phyloP scores from a whole-genome alignment of 2,329 filamentous ascomycete genomes.

The Epicoccum sorghinum region DNA sequence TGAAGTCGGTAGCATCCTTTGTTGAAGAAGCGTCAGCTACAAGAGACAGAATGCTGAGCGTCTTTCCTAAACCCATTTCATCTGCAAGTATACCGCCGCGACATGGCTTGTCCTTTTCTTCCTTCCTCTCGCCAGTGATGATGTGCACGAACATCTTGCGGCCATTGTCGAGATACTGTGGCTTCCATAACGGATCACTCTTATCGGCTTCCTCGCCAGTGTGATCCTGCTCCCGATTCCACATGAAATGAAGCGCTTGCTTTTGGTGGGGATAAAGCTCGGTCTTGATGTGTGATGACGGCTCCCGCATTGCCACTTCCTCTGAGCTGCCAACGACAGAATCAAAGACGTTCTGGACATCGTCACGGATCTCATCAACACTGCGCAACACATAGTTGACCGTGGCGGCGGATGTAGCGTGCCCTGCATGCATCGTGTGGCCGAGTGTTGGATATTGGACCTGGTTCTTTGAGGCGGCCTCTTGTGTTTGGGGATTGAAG shows the following conservation, averaged over 20 bases:
- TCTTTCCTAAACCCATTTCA: conserved; percentile 60
- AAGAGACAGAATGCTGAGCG: conserved; percentile 80
- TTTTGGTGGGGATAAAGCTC: conserved; percentile 84
- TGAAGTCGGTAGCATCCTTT: conserved; percentile 68
- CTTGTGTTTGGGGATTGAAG: conserved; percentile 71
- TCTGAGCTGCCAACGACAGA: conserved; percentile 73
- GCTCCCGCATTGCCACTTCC: conserved; percentile 75
- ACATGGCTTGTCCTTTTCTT: conserved; percentile 42
- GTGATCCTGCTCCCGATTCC: conserved; percentile 71
- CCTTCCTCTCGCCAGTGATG: conserved; percentile 68
- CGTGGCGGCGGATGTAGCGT: conserved; percentile 12
- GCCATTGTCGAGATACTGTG: conserved; percentile 62
- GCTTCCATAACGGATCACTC: conserved; percentile 78
- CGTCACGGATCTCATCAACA: conserved; percentile 83
- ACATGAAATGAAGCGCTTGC: conserved; percentile 88
- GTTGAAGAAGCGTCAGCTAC: conserved; percentile 65
- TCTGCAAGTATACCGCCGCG: conserved; percentile 58
- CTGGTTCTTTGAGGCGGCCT: conserved; percentile 22
- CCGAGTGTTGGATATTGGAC: conserved; percentile 23
- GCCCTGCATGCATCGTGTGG: conserved; percentile 2
- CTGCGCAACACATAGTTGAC: conserved; percentile 29
- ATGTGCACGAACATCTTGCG: conserved; percentile 76
- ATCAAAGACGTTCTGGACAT: conserved; percentile 88
- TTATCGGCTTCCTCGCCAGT: conserved; percentile 66
- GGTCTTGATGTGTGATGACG: conserved; percentile 67